Evolutionary conservation across 495 filamentous ascomycete genomes (phyloP), one percentile per base, ranked within the genome.

Genomic region (Neurospora pannonica): DNA sequence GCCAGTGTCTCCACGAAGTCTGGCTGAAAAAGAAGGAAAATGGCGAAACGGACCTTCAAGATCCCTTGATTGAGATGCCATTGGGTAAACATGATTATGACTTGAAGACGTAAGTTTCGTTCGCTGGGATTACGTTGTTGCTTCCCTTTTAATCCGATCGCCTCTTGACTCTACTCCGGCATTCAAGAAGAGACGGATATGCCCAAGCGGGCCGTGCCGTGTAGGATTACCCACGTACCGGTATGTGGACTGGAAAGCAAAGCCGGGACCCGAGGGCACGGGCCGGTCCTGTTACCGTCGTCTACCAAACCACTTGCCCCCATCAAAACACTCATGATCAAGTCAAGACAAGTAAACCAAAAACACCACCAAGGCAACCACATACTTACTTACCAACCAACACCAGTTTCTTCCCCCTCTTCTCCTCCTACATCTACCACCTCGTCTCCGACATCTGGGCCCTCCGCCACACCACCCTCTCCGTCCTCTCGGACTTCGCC

Each of bases 1-100:
- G 89, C 17, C 81, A 90, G 83, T 91, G 88, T 72, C 88, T 96
- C 1, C 92, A 95, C 78, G 88, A 93, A 48, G 88, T 96, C 77
- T 97, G 93, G 92, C 71, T 81, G 46, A 78, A 80, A 69, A 92
- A 90, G 80, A 89, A 88, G 70, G 81, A 81, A 9, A 74, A 74
- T 7, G 78, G 79, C 46, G 78, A 89, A 42, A 88, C 88, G 0
- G 75, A 82, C 19, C 82, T 95, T 1, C 86, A 91, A 71, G 92
- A 95, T 80, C 93, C 93, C 2, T 79, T 92, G 43, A 72, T 89
- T 2, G 86, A 87, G 19, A 93, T 97, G 86, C 90, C 92, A 0
- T 83, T 79, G 1, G 91, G 87, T 6, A 91, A 92, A 79, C 89
- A 90, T 70, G 88, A 92, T 78, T 93, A 89, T 79, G 87, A 92